Evolutionary conservation across 345 rosid genomes (phyloP).

Genomic region (Kernera saxatilis): DNA sequence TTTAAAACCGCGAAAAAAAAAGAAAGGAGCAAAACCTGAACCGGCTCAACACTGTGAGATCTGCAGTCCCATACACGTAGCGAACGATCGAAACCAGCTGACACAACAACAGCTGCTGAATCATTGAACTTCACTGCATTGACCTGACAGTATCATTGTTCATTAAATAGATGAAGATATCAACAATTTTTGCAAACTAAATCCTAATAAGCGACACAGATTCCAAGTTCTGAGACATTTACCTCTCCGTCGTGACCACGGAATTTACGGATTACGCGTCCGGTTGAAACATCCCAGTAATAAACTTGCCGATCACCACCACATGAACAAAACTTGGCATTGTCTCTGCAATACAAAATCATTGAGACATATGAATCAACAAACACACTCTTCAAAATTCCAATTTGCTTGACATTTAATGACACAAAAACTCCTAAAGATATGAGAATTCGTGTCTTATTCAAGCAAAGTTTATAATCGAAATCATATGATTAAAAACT

Average conservation of each 20-base stretch:
- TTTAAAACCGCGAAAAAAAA: neutral
- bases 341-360: slow-evolving; percentile 42
- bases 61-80: slow-evolving; percentile 96
- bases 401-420: neutral
- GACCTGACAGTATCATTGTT: slow-evolving; percentile 42
- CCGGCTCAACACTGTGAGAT: slow-evolving; percentile 90
- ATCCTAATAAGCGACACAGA: neutral
- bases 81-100: slow-evolving; percentile 92
- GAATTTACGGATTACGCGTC: slow-evolving; percentile 82
- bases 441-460: neutral
- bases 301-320: slow-evolving; percentile 93
- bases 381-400: neutral
- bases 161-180: neutral
- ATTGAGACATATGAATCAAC: neutral
- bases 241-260: slow-evolving; percentile 97
- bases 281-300: slow-evolving; percentile 95
- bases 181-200: neutral
- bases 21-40: slow-evolving; percentile 53
- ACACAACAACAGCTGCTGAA: slow-evolving; percentile 72
- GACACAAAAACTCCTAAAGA: neutral
- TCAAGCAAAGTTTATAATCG: neutral
- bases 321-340: slow-evolving; percentile 81
- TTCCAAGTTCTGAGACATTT: neutral
- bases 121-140: slow-evolving; percentile 91
- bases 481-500: too few relatives aligned